Percentiles rank a stretch among this genome's conserved stretches.
These are phyloP conservation scores for Colletotrichum costaricense DNA, from an alignment of 2,329 filamentous ascomycete species.

Conservation along the genomic window DNA sequence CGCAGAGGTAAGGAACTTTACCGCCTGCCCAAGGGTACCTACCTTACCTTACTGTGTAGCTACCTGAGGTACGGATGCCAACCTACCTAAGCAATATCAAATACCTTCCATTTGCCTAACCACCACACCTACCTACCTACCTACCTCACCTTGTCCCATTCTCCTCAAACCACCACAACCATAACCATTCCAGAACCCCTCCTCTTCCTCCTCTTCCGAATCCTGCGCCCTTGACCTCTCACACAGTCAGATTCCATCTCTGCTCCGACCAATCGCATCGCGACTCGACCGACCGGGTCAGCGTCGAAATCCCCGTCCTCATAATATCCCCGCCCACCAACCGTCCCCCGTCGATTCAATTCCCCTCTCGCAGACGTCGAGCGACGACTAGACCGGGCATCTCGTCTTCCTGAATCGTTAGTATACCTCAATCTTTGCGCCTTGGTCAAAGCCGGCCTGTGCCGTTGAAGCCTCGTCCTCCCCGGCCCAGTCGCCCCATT, in stretches of 20 bases:
- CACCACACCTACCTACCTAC: background rate
- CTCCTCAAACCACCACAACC: background rate
- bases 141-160: background rate
- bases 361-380: background rate
- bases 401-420: background rate
- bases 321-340: background rate
- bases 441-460: background rate
- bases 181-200: background rate
- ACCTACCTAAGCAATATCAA: constrained; percentile 1
- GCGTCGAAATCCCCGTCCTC: constrained; percentile 9
- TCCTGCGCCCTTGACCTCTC: background rate
- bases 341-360: background rate
- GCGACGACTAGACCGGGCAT: background rate
- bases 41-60: background rate
- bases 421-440: background rate
- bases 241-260: background rate
- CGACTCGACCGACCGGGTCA: constrained; percentile 8
- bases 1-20: background rate
- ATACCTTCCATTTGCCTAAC: constrained; percentile 6
- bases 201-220: background rate
- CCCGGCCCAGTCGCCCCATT: background rate
- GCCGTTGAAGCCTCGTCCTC: background rate
- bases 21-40: background rate
- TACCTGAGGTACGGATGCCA: background rate
- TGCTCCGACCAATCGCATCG: constrained; percentile 2